Evolutionary conservation across 2,329 filamentous ascomycete species (phyloP).

Genomic region (Lachnellula hyalina): DNA sequence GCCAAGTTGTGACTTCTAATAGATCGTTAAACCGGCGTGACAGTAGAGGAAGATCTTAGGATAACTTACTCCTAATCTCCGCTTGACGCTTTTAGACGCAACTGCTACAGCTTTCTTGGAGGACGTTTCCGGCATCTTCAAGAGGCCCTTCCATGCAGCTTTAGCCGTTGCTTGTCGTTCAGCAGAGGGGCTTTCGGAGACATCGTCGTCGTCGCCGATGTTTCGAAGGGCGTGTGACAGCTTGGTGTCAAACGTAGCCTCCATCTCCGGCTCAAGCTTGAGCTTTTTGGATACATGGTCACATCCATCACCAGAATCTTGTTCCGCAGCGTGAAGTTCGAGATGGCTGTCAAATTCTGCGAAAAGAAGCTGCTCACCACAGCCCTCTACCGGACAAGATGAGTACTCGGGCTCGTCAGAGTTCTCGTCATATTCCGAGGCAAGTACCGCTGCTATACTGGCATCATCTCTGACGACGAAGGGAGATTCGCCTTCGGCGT

Average conservation of each 20-base stretch:
- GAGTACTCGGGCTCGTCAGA: slow-evolving; percentile 38
- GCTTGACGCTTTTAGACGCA: slow-evolving; percentile 10
- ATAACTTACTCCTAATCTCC: slow-evolving; percentile 32
- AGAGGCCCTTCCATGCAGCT: slow-evolving; percentile 28
- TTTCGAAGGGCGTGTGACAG: slow-evolving; percentile 23
- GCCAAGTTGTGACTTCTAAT: slow-evolving; percentile 56
- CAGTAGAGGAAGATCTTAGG: not conserved
- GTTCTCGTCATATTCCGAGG: slow-evolving; percentile 27
- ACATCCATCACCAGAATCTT: slow-evolving; percentile 13
- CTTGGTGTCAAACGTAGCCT: slow-evolving; percentile 21
- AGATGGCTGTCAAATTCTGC: slow-evolving; percentile 53
- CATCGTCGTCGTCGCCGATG: slow-evolving; percentile 14
- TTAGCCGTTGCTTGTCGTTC: slow-evolving; percentile 21
- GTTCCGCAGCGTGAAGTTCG: slow-evolving; percentile 44
- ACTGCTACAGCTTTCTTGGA: slow-evolving; percentile 5
- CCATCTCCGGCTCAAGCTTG: slow-evolving; percentile 11
- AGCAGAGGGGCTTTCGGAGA: slow-evolving; percentile 8
- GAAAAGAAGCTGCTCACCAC: slow-evolving; percentile 50
- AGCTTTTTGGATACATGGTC: slow-evolving; percentile 11
- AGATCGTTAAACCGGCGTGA: slow-evolving; percentile 16
- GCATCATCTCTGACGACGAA: slow-evolving; percentile 27
- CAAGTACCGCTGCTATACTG: slow-evolving; percentile 18
- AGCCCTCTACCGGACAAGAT: slow-evolving; percentile 51
- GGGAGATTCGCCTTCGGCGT: slow-evolving; percentile 30
- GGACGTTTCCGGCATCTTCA: slow-evolving; percentile 28